phyloP scores from a whole-genome alignment of 345 rosid genomes.

The Abelmoschus esculentus region DNA sequence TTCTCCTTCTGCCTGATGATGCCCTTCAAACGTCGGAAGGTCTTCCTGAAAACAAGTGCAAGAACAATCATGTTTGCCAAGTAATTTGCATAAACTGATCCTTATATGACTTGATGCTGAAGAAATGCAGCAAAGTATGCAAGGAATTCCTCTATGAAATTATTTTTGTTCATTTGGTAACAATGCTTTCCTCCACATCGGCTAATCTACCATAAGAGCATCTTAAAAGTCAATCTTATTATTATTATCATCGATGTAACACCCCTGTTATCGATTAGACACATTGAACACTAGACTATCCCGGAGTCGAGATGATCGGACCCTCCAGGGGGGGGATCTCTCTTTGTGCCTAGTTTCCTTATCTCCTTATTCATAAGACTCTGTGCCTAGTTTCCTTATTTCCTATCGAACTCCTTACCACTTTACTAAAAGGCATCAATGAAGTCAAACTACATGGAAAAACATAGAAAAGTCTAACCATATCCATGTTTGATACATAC shows the following conservation, averaged over 20 bases:
- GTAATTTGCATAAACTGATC: background rate
- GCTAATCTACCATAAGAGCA: background rate
- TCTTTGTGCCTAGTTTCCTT: background rate
- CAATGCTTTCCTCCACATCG: background rate
- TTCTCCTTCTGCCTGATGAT: conserved; percentile 45
- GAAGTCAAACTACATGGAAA: background rate
- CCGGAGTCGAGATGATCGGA: background rate
- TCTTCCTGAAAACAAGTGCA: conserved; percentile 30
- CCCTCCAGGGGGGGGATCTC: background rate
- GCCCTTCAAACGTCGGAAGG: conserved; percentile 26
- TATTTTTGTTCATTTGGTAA: background rate
- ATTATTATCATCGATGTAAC: background rate
- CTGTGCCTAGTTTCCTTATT: too few species aligned
- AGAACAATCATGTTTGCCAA: background rate
- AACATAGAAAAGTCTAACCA: background rate
- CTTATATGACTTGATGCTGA: background rate
- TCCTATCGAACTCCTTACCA: background rate
- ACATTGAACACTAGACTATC: background rate
- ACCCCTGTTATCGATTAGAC: background rate
- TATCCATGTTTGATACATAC: background rate
- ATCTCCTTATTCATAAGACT: background rate
- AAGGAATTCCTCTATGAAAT: background rate
- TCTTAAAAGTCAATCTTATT: background rate
- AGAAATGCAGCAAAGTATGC: background rate
- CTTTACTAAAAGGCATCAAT: background rate